Base-by-base conservation (phyloP, 768 basidiomycete species). In the Amanita exitialis region DNA sequence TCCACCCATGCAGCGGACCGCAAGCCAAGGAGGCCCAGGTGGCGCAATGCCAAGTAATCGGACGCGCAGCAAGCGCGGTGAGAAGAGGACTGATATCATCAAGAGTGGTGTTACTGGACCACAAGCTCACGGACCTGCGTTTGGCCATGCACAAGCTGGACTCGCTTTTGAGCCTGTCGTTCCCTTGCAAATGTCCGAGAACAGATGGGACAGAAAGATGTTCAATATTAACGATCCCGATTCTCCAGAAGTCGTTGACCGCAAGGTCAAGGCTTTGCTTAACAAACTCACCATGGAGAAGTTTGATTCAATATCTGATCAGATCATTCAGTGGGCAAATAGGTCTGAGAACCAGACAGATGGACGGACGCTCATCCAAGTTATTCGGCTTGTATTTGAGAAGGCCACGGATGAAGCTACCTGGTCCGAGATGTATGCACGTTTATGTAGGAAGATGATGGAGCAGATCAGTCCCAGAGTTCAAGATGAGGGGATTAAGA, bases 401-500 rank as follows among this genome's bases (percentile, higher is more conserved):
- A 96, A 94, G 75, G 94, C 93, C 8, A 96, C 90, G 6, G 93
- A 96, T 65, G 94, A 96, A 65, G 90, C 90, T 38, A 80, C 83
- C 7, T 94, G 90, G 87, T 94, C 90, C 2, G 87, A 90, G 72
- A 97, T 97, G 91, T 97, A 99, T 65, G 95, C 95, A 27, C 83
- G 88, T 28, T 73, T 99, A 35, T 97, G 94, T 64, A 76, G 90
- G 57, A 90, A 92, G 77, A 87, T 97, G 81, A 90, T 94, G 87
- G 90, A 93, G 68, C 82, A 80, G 63, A 88, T 98, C 64, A 90
- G 84, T 51, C 74, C 83, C 27, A 82, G 86, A 54, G 90, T 97
- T 4, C 84, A 86, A 58, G 94, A 97, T 62, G 89, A 92, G 53
- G 82, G 84, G 8, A 88, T 95, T 69, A 81, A 75, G 70, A 83